Evolutionary conservation across 306 rosid genomes (phyloP).

Genomic region (Medicago lupulina): DNA sequence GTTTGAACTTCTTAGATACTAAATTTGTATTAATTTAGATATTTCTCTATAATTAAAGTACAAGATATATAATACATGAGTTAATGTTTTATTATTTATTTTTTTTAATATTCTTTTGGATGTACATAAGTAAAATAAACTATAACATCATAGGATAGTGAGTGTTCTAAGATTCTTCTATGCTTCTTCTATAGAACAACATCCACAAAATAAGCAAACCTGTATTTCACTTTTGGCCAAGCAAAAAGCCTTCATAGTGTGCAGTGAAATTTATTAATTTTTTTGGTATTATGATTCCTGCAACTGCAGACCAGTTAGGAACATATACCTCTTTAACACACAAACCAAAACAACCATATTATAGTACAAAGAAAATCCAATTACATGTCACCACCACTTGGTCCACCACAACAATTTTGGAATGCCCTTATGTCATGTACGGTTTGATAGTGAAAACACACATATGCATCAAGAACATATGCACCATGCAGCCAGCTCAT

Average conservation of each 20-base stretch:
- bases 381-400: slow-evolving; percentile 33
- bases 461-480: slow-evolving; percentile 27
- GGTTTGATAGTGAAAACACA: slow-evolving; percentile 42
- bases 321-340: slow-evolving; percentile 45
- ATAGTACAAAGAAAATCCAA: slow-evolving; percentile 43
- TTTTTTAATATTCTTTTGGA: background rate
- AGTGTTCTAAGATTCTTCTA: slow-evolving; percentile 37
- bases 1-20: too few species aligned
- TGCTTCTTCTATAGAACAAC: slow-evolving; percentile 18
- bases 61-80: background rate
- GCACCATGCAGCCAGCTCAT: slow-evolving; percentile 39
- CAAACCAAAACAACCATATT: slow-evolving; percentile 46
- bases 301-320: slow-evolving; percentile 29
- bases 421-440: slow-evolving; percentile 33
- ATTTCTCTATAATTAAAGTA: background rate
- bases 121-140: background rate
- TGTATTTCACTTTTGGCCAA: slow-evolving; percentile 41
- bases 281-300: slow-evolving; percentile 15
- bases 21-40: too few species aligned
- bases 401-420: slow-evolving; percentile 41
- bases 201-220: slow-evolving; percentile 22
- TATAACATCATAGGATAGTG: background rate
- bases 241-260: slow-evolving; percentile 37
- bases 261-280: background rate
- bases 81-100: background rate